phyloP scores from a whole-genome alignment of 495 filamentous ascomycete species.

The Echria macrotheca region DNA sequence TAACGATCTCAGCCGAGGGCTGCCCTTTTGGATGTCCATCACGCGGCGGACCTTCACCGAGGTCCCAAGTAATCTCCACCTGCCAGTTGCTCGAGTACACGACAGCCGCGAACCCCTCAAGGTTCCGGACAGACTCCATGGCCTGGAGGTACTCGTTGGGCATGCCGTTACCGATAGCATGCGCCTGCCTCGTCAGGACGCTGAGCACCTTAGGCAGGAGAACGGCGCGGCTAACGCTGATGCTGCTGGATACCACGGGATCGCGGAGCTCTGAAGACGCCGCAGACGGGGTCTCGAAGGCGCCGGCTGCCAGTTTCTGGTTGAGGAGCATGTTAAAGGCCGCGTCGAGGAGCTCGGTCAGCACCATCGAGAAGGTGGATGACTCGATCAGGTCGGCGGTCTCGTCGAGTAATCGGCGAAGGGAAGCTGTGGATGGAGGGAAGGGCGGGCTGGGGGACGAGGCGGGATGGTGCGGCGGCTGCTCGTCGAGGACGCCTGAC shows the following conservation, averaged over 20 bases:
- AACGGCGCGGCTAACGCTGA: constrained; percentile 49
- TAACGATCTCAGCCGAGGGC: too few species aligned
- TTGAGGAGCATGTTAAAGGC: constrained; percentile 78
- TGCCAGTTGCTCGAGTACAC: constrained; percentile 88
- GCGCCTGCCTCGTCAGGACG: constrained; percentile 80
- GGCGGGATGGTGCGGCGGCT: constrained; percentile 15
- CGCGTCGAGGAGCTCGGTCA: constrained; percentile 80
- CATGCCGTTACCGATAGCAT: constrained; percentile 78
- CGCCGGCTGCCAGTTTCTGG: constrained; percentile 66
- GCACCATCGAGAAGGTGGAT: constrained; percentile 75
- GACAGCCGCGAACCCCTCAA: constrained; percentile 92
- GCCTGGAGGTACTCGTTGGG: constrained; percentile 83
- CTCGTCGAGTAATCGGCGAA: constrained; percentile 89
- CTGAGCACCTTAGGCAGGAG: constrained; percentile 87
- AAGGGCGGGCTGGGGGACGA: constrained; percentile 21
- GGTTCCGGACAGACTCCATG: constrained; percentile 75
- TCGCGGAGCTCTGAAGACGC: constrained; percentile 43
- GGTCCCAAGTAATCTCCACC: constrained; percentile 57
- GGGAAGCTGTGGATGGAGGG: constrained; percentile 40
- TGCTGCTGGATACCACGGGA: constrained; percentile 12
- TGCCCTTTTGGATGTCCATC: not conserved
- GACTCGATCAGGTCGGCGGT: constrained; percentile 95
- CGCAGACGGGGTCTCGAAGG: constrained; percentile 61
- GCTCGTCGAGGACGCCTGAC: constrained; percentile 65
- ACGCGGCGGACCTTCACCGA: constrained; percentile 16